Conservation (phyloP, 495 filamentous ascomycete species). For the Cryomyces antarcticus region DNA sequence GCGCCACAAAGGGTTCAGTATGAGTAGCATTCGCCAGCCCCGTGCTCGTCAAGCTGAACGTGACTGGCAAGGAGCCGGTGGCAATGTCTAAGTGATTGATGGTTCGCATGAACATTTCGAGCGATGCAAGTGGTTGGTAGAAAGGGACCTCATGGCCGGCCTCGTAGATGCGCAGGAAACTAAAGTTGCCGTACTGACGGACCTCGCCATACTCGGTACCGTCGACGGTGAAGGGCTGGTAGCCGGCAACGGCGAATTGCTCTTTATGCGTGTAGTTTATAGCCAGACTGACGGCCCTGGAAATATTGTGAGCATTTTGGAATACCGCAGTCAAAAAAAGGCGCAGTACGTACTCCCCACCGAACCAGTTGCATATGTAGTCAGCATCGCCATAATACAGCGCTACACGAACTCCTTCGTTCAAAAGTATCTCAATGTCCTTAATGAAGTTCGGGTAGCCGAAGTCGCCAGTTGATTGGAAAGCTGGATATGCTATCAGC, state of each 20-base stretch:
- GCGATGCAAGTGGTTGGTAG: constrained; percentile 19
- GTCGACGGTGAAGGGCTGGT: constrained; percentile 22
- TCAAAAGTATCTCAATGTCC: constrained; percentile 27
- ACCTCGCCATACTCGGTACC: constrained; percentile 23
- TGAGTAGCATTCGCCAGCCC: constrained; percentile 33
- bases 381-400: constrained; percentile 29
- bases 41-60: constrained; percentile 22
- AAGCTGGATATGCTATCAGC: constrained; percentile 3
- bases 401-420: constrained; percentile 23
- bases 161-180: constrained; percentile 24
- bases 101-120: constrained; percentile 21
- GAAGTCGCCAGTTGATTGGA: constrained; percentile 28
- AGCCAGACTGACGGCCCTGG: constrained; percentile 29
- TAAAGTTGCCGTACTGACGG: constrained; percentile 25
- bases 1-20: constrained; percentile 31
- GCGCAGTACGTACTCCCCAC: constrained; percentile 20
- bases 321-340: not conserved
- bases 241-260: constrained; percentile 34
- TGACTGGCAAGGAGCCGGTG: constrained; percentile 20
- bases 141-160: constrained; percentile 18
- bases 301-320: constrained; percentile 6
- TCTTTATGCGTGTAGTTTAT: constrained; percentile 23
- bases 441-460: constrained; percentile 23
- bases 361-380: constrained; percentile 29
- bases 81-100: constrained; percentile 12